These are phyloP conservation scores for Cryptosporidium sp. DNA, from an alignment of 169 alveolate genomes.

Conservation along the genomic window DNA sequence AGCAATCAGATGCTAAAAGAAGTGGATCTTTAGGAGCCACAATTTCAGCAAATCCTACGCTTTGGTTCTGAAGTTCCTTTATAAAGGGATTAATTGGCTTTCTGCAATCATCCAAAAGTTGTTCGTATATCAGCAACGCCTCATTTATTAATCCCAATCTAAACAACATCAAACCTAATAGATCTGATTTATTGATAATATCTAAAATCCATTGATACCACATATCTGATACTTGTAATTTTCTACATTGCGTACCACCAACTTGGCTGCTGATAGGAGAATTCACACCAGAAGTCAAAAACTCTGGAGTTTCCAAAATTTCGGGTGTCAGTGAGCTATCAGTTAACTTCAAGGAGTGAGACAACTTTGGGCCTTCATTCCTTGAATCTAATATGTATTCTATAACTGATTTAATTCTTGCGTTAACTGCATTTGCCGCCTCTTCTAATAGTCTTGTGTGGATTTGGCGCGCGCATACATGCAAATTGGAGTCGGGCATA, in stretches of 20 bases:
- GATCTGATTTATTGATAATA: conserved; percentile 24
- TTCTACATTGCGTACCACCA: conserved; percentile 63
- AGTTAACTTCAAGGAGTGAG: conserved; percentile 18
- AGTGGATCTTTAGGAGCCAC: conserved; percentile 43
- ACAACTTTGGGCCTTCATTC: conserved; percentile 60
- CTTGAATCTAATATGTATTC: conserved; percentile 12
- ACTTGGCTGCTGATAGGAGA: conserved; percentile 20
- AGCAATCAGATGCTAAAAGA: conserved; percentile 63
- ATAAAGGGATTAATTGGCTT: background rate
- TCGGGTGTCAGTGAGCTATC: background rate
- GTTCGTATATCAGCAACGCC: conserved; percentile 43
- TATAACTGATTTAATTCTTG: conserved; percentile 59
- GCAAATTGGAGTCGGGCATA: background rate
- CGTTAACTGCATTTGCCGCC: conserved; percentile 6
- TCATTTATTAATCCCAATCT: conserved; percentile 45
- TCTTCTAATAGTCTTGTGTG: conserved; percentile 26
- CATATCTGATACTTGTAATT: conserved; percentile 55
- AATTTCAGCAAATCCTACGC: conserved; percentile 29
- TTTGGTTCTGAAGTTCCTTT: conserved; percentile 16
- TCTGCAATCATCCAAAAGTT: conserved; percentile 4
- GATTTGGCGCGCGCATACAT: background rate
- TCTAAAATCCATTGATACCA: conserved; percentile 76
- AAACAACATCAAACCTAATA: conserved; percentile 22
- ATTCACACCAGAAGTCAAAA: conserved; percentile 5
- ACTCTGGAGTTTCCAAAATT: conserved; percentile 19